phyloP scores from a whole-genome alignment of 192 early-diverging fungal genomes.

The Diversispora epigaea region DNA sequence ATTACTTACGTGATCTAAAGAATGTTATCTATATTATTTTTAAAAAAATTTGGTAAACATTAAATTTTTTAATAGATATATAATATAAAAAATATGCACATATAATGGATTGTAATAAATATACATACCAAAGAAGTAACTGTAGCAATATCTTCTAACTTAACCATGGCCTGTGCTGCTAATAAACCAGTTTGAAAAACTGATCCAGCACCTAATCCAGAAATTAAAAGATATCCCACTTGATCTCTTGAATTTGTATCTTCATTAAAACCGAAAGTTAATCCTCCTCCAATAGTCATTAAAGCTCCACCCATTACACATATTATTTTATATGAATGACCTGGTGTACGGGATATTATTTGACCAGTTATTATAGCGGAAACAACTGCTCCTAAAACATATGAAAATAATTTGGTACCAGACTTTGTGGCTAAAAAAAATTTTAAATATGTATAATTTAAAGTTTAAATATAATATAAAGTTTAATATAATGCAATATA shows the following conservation, averaged over 20 bases:
- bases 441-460: too few relatives aligned
- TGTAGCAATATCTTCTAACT: conserved; percentile 64
- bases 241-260: conserved; percentile 50
- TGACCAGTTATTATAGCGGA: conserved; percentile 66
- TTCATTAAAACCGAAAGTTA: conserved; percentile 62
- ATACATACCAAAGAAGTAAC: conserved; percentile 60
- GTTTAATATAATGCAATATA: too few relatives aligned
- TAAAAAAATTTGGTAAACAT: too few relatives aligned
- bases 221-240: conserved; percentile 63
- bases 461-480: too few relatives aligned
- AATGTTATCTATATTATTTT: too few relatives aligned
- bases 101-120: too few relatives aligned
- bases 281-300: conserved; percentile 60
- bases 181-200: conserved; percentile 75
- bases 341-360: conserved; percentile 48
- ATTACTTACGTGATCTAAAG: too few relatives aligned
- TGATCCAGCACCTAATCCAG: conserved; percentile 74
- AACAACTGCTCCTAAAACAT: conserved; percentile 71
- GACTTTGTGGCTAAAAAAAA: conserved; percentile 57
- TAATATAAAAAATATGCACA: too few relatives aligned
- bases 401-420: conserved; percentile 73
- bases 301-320: conserved; percentile 62
- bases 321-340: conserved; percentile 61
- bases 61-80: too few relatives aligned
- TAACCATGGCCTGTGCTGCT: conserved; percentile 69